These are phyloP conservation scores for Cephalotrichum gorgonifer DNA, from an alignment of 2,329 filamentous ascomycete species.

Conservation along the genomic window DNA sequence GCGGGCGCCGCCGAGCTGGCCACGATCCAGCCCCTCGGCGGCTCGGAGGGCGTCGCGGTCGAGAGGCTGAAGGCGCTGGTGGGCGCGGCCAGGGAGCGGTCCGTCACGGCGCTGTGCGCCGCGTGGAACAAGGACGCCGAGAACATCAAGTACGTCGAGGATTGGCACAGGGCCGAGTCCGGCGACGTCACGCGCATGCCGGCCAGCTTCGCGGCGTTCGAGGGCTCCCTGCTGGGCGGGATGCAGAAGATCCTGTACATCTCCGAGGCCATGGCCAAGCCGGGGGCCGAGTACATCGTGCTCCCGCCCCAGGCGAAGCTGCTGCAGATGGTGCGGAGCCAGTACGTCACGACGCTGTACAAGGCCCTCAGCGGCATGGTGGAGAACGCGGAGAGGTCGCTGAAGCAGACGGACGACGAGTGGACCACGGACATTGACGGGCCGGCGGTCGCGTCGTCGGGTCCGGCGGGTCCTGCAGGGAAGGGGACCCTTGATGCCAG, in stretches of 20 bases:
- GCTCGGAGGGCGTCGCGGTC: conserved; percentile 42
- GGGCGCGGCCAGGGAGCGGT: conserved; percentile 70
- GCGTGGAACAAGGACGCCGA: conserved; percentile 93
- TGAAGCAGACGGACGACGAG: conserved; percentile 53
- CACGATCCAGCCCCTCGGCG: conserved; percentile 55
- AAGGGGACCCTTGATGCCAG: conserved; percentile 41
- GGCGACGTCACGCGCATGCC: conserved; percentile 90
- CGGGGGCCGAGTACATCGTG: conserved; percentile 66
- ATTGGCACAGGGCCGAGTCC: conserved; percentile 78
- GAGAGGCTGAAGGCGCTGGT: conserved; percentile 71
- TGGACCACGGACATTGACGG: conserved; percentile 41
- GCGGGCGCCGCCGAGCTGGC: conserved; percentile 80
- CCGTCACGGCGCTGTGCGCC: conserved; percentile 72
- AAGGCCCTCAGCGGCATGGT: conserved; percentile 93
- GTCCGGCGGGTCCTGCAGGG: conserved; percentile 25
- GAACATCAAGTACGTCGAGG: conserved; percentile 83
- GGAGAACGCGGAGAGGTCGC: conserved; percentile 78
- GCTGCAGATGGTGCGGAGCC: conserved; percentile 78
- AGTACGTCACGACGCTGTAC: conserved; percentile 90
- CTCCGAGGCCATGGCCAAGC: conserved; percentile 69
- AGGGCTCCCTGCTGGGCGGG: conserved; percentile 68
- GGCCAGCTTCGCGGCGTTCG: conserved; percentile 72
- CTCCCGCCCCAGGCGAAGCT: conserved; percentile 78
- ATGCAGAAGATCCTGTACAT: conserved; percentile 97
- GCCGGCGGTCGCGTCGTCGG: conserved; percentile 22